A percentile compares a stretch with the other conserved stretches of the same genome.
Evolutionary conservation across 1,284 basidiomycete genomes (phyloP).

Genomic region (Ceratobasidium papillatum): DNA sequence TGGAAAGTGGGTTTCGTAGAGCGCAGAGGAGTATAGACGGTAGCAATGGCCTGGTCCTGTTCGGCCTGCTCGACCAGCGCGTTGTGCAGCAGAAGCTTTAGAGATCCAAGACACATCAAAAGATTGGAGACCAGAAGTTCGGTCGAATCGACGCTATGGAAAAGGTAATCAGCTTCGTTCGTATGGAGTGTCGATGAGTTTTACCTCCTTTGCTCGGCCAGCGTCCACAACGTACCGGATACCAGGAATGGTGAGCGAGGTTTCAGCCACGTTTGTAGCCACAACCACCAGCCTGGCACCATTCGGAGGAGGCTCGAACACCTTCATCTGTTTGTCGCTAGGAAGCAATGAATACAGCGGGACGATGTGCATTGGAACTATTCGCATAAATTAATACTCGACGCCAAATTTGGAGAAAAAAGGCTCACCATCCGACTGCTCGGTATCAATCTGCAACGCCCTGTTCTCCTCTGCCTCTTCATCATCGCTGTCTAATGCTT

Average conservation of each 20-base stretch:
- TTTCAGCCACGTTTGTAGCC: conserved; percentile 82
- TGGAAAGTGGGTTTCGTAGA: conserved; percentile 93
- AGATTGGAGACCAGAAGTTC: conserved; percentile 69
- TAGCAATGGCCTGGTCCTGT: conserved; percentile 84
- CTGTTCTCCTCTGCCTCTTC: conserved; percentile 58
- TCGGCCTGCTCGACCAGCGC: conserved; percentile 78
- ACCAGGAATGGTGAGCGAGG: conserved; percentile 79
- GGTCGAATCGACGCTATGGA: conserved; percentile 64
- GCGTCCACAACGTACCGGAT: conserved; percentile 81
- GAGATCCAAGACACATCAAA: conserved; percentile 80
- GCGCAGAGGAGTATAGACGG: conserved; percentile 73
- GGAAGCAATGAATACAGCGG: conserved; percentile 78
- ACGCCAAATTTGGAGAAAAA: background rate
- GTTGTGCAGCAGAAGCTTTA: conserved; percentile 77
- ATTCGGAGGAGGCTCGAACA: conserved; percentile 71
- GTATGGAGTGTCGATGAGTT: conserved; percentile 40
- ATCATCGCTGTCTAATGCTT: conserved; percentile 57
- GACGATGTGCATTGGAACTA: conserved; percentile 74
- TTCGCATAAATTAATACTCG: background rate
- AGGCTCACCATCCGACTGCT: conserved; percentile 70
- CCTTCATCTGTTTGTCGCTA: conserved; percentile 77
- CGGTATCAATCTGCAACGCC: conserved; percentile 63
- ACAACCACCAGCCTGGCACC: conserved; percentile 75
- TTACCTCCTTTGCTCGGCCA: conserved; percentile 85
- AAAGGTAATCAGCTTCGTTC: conserved; percentile 16